Conservation (phyloP, 2,329 filamentous ascomycete genomes). For the Zymoseptoria tritici region DNA sequence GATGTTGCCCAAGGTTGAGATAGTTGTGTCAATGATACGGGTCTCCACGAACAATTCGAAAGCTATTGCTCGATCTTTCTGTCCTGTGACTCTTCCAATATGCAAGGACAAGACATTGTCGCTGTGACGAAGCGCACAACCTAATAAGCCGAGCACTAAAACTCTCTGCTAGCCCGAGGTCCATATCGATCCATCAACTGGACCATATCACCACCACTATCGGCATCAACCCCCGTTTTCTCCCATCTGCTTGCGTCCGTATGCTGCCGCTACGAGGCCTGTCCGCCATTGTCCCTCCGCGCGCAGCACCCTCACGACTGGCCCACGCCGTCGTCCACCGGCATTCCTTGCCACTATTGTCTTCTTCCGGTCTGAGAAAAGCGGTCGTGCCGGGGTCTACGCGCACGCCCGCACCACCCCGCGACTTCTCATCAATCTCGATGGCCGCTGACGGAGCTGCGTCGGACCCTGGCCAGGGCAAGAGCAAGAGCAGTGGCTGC, state of each 20-base stretch:
- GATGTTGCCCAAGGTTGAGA: no score
- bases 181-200: not conserved
- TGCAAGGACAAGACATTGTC: no score
- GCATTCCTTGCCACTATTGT: not conserved
- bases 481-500: slow-evolving; percentile 2
- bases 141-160: not conserved
- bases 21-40: no score
- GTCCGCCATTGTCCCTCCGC: not conserved
- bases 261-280: slow-evolving; percentile 9
- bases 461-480: slow-evolving; percentile 10
- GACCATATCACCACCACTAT: not conserved
- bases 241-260: not conserved
- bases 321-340: not conserved
- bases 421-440: slow-evolving; percentile 4
- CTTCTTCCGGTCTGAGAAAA: not conserved
- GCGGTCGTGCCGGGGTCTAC: slow-evolving; percentile 7
- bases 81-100: no score
- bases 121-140: not conserved
- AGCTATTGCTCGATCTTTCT: no score
- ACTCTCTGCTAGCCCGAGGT: not conserved
- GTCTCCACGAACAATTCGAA: no score
- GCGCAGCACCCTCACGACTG: not conserved
- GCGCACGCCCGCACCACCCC: slow-evolving; percentile 2
- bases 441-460: slow-evolving; percentile 6
- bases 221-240: not conserved